Evolutionary conservation across 1,139 yeast genomes (phyloP).

Genomic region (Magnusiomyces tetraspermus): DNA sequence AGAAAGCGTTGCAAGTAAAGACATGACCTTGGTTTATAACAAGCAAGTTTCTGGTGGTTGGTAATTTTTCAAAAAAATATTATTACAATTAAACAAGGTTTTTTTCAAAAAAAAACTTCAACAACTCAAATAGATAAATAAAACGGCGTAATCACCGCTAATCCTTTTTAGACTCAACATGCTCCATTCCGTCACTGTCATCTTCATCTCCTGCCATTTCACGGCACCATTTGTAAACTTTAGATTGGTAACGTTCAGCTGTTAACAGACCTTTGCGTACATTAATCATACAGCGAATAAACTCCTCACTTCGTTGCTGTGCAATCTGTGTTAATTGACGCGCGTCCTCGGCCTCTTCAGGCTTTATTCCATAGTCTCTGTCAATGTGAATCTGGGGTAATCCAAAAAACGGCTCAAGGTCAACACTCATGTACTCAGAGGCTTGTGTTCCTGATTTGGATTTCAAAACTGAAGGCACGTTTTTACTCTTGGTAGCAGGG

Average conservation of each 20-base stretch:
- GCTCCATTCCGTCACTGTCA: slow-evolving; percentile 12
- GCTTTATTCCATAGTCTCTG: slow-evolving; percentile 37
- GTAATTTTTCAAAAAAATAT: too few species aligned
- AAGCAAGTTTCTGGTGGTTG: slow-evolving; percentile 26
- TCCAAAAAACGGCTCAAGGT: slow-evolving; percentile 55
- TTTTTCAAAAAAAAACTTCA: too few species aligned
- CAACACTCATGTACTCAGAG: slow-evolving; percentile 24
- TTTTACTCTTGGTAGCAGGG: neutral
- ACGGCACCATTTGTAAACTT: slow-evolving; percentile 69
- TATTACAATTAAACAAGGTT: too few species aligned
- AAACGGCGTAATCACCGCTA: too few species aligned
- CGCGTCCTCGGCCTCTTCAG: slow-evolving; percentile 52
- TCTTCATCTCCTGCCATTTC: slow-evolving; percentile 64
- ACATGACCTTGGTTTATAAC: slow-evolving; percentile 36
- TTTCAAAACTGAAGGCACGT: slow-evolving; percentile 1
- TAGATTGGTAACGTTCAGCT: slow-evolving; percentile 64
- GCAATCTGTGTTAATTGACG: slow-evolving; percentile 62
- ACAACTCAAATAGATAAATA: too few species aligned
- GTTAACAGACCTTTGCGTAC: slow-evolving; percentile 67
- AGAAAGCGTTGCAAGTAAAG: slow-evolving; percentile 14
- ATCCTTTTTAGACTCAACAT: neutral
- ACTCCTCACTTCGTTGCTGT: slow-evolving; percentile 83
- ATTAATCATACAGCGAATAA: slow-evolving; percentile 62
- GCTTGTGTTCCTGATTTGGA: slow-evolving; percentile 11
- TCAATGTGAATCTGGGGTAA: slow-evolving; percentile 45